phyloP scores from a whole-genome alignment of 352 stramenopile genomes.

The Phytophthora melonis region DNA sequence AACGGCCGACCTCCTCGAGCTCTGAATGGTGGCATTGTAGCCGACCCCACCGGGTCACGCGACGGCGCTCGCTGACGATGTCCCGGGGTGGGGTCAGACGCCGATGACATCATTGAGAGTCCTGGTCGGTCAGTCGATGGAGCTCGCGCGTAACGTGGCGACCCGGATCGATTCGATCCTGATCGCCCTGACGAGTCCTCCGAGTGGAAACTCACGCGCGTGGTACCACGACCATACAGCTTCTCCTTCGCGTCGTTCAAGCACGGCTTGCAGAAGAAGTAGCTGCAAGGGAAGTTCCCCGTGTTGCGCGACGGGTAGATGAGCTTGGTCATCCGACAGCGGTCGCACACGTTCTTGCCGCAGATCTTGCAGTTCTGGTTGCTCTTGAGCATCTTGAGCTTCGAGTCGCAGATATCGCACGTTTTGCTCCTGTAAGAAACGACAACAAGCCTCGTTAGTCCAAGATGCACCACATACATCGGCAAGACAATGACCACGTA shows the following conservation, averaged over 20 bases:
- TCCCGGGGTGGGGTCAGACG: slow-evolving; percentile 23
- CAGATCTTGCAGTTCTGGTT: slow-evolving; percentile 74
- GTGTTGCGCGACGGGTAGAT: slow-evolving; percentile 64
- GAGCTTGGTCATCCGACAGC: slow-evolving; percentile 64
- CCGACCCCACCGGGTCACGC: slow-evolving; percentile 23
- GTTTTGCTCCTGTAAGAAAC: slow-evolving; percentile 43
- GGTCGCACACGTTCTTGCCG: slow-evolving; percentile 75
- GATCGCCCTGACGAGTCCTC: slow-evolving; percentile 45
- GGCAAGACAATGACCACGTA: slow-evolving; percentile 25
- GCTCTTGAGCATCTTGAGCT: slow-evolving; percentile 58
- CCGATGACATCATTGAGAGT: slow-evolving; percentile 38
- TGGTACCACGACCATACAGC: slow-evolving; percentile 40
- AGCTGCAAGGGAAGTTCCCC: slow-evolving; percentile 61
- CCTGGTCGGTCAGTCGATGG: slow-evolving; percentile 24
- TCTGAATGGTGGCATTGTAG: slow-evolving; percentile 17
- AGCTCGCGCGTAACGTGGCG: slow-evolving; percentile 20
- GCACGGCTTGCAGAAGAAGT: slow-evolving; percentile 69
- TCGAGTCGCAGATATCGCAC: slow-evolving; percentile 71
- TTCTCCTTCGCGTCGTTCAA: slow-evolving; percentile 58
- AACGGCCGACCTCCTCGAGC: slow-evolving; percentile 9
- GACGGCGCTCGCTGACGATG: slow-evolving; percentile 27
- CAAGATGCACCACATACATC: background rate
- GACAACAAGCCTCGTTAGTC: slow-evolving; percentile 10
- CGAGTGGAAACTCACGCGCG: slow-evolving; percentile 53
- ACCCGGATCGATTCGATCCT: slow-evolving; percentile 34